Base-by-base conservation (phyloP, 495 filamentous ascomycete genomes). In the Diplogelasinospora grovesii region DNA sequence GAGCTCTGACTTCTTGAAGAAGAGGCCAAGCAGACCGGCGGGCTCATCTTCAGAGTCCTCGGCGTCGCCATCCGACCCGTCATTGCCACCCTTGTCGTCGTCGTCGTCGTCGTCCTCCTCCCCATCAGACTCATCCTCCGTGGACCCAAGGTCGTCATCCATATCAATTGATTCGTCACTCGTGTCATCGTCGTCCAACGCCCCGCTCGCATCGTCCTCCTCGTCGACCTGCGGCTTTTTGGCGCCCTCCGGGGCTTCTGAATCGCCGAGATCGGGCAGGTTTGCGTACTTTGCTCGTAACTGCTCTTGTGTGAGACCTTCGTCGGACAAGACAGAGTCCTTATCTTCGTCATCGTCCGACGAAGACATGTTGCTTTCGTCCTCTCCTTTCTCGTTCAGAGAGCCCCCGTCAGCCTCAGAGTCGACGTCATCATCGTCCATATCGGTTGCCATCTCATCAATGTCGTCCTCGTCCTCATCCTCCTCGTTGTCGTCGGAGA, bases 81-180 rank as follows among this genome's bases (percentile, higher is more conserved):
- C 65, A 15, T 39, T 51, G 11, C 63, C 66, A 20, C 67, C 69
- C 5, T 74, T 76, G 11, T 61, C 67, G 19, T 45, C 50, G 3
- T 41, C 53, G 5, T 42, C 46, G 8, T 33, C n/a, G n/a, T n/a
- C n/a, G n/a, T n/a, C n/a, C n/a, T n/a, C n/a, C n/a, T n/a, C n/a
- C n/a, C 58, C 60, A 14, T 66, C 71, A 14, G 60, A 65, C 10
- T 74, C 68, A 8, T 79, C 77, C 28, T 83, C 81, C 26, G 70
- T 81, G 22, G 84, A 82, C 19, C 77, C 79, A 60, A 85, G 75
- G 46, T 90, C 85, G 52, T 89, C 83, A 49, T 89, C 82, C 89
- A 95, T 95, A 44, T 90, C 85, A 5, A 85, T 81, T 8, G 86
- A 92, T 45, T 84, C 83, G 50, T 92, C 86, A 27, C 77, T 85